Percentiles rank a stretch among this genome's conserved stretches.
Conservation (phyloP, 768 basidiomycete genomes). For the Podaxis rugospora region DNA sequence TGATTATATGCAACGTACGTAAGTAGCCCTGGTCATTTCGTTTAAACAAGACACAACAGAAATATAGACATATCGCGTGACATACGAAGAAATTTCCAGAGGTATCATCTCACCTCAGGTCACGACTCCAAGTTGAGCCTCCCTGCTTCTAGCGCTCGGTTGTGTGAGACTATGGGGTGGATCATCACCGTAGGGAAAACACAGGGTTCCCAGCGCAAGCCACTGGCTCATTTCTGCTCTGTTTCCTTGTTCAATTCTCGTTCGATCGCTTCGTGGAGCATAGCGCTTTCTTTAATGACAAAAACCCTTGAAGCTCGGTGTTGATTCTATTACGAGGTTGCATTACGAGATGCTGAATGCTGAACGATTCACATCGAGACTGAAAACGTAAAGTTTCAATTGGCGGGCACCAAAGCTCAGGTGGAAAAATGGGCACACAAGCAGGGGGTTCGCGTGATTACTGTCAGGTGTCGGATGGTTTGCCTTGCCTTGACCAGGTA, state of each 20-base stretch:
- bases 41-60: background rate
- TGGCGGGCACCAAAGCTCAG: background rate
- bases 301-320: background rate
- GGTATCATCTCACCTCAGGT: background rate
- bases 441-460: background rate
- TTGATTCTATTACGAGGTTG: background rate
- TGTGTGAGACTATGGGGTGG: background rate
- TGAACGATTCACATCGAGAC: background rate
- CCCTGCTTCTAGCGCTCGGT: background rate
- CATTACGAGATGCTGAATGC: background rate
- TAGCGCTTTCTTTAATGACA: background rate
- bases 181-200: background rate
- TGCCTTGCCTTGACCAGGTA: background rate
- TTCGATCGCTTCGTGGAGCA: background rate
- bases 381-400: background rate
- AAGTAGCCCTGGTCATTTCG: background rate
- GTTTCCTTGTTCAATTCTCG: background rate
- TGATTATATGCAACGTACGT: background rate
- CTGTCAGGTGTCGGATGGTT: background rate
- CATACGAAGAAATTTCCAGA: background rate
- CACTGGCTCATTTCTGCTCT: background rate
- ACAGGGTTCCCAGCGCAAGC: background rate
- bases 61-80: background rate
- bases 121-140: background rate
- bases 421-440: background rate